Evolutionary conservation across 116 monocot genomes (phyloP).

Genomic region (Cymodocea nodosa): DNA sequence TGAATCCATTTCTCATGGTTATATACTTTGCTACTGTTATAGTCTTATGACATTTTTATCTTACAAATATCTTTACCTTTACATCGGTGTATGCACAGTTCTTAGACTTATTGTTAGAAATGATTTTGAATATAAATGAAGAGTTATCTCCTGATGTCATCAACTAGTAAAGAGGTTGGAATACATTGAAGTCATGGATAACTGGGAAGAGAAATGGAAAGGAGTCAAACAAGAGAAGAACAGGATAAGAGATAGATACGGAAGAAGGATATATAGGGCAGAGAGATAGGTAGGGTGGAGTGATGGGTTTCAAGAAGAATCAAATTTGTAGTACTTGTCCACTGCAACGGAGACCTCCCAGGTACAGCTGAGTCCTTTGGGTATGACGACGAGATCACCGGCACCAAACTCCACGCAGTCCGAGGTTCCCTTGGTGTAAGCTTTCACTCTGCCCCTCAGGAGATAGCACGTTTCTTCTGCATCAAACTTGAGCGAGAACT

Average conservation of each 20-base stretch:
- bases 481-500: constrained; percentile 74
- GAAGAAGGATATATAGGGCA: not conserved
- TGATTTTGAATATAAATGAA: no score
- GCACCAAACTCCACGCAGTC: constrained; percentile 82
- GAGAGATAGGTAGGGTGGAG: not conserved
- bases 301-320: constrained; percentile 22
- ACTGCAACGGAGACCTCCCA: constrained; percentile 88
- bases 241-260: not conserved
- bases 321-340: constrained; percentile 94
- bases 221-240: no score
- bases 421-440: constrained; percentile 45
- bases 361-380: constrained; percentile 89
- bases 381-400: constrained; percentile 87
- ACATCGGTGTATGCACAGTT: no score
- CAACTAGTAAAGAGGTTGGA: no score
- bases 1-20: no score
- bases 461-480: constrained; percentile 85
- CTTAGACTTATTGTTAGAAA: no score
- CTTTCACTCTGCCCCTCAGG: constrained; percentile 64
- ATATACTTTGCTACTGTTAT: no score
- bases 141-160: no score
- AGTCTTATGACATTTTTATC: no score
- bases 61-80: no score
- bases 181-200: no score
- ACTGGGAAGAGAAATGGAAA: no score